Base-by-base conservation (phyloP, 352 stramenopile genomes). In the Pythium folliculosum region DNA sequence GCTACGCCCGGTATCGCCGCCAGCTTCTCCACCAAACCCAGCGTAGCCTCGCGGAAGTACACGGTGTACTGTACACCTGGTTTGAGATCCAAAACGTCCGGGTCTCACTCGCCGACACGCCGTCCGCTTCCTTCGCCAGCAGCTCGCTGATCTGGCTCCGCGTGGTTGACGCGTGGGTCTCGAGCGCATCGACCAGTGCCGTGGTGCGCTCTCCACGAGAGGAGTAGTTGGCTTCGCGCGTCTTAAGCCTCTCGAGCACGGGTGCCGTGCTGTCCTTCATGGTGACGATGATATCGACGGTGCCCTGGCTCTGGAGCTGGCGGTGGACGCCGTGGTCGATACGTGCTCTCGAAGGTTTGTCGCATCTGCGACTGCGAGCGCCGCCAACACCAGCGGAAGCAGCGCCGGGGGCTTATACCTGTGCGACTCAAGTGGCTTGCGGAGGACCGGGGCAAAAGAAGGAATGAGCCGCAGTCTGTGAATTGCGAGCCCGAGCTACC, bases 231-330 rank as follows among this genome's bases (percentile, higher is more conserved):
- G 45, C 61, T 23, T 73, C 63, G 44, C 72, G 55, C 44, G 77
- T 49, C n/a, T 52, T 49, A 22, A 44, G 30, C 0, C 32, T 21
- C 7, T 27, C 19, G 17, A 23, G 30, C 40, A n/a, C 13, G 9
- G 47, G 40, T 25, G 59, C 54, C 30, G 59, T 71, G 45, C 44
- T 63, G 19, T 75, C 44, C 57, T 76, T 65, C 21, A 82, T 50
- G 7, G 60, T 70, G 8, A 80, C 61, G 22, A 82, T 71, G 61
- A 82, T 58, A 63, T 82, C 69, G 25, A 80, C 70, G 19, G 52
- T 68, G 66, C 60, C 68, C n/a, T 81, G 43, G 17, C 53, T n/a
- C 5, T 67, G 67, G 1, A 81, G 75, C 25, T 60, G 37, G 8
- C 75, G 68, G 65, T 78, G 72, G 8, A 78, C 71, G 23, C 45